Conservation (phyloP, 2,329 filamentous ascomycete species). For the Aschersonia sp. region DNA sequence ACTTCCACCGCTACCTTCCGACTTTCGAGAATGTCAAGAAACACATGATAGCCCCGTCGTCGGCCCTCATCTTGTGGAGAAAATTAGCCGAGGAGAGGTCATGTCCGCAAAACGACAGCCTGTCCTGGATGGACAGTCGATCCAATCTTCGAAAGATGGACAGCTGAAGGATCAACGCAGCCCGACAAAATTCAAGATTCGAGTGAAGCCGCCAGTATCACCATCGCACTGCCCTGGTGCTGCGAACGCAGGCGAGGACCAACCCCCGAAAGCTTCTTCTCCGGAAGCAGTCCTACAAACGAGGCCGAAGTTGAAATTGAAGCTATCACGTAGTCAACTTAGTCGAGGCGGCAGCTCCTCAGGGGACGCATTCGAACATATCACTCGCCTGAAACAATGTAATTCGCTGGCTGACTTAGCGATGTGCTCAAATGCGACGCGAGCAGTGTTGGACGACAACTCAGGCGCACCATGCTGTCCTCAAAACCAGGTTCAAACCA, state of each 20-base stretch:
- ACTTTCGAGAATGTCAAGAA: constrained; percentile 4
- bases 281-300: not conserved
- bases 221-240: not conserved
- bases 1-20: constrained; percentile 28
- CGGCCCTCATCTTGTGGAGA: not conserved
- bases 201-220: constrained; percentile 10
- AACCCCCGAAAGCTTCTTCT: not conserved
- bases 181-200: constrained; percentile 14
- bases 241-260: not conserved
- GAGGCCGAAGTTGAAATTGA: constrained; percentile 18
- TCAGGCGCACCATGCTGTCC: too few species aligned
- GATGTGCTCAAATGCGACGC: not conserved
- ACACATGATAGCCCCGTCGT: not conserved
- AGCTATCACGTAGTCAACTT: constrained; percentile 16
- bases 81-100: too few species aligned
- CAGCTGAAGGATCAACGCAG: constrained; percentile 1
- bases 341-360: constrained; percentile 6
- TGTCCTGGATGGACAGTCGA: too few species aligned
- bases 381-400: constrained; percentile 15
- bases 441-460: not conserved
- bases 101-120: not conserved
- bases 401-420: constrained; percentile 17
- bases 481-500: constrained; percentile 4
- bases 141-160: not conserved
- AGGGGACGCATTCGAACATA: constrained; percentile 7